Evolutionary conservation across 129 eudicot genomes (phyloP), one percentile per base, ranked within the genome.

Genomic region (Flaveria trinervia): DNA sequence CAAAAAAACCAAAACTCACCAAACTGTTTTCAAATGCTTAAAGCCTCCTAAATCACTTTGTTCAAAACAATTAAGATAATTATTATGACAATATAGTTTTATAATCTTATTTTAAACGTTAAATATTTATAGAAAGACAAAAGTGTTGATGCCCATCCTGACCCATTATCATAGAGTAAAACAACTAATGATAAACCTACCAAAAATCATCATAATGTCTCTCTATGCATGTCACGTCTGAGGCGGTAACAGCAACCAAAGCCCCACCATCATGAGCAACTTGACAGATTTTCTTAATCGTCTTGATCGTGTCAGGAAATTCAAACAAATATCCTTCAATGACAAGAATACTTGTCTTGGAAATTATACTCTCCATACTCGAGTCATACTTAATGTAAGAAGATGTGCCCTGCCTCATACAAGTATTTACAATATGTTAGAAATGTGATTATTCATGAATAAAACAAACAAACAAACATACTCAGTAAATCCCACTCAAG

Each of bases 261-360:
- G 93, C 96, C 75, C 97, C 99, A 81, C 71, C 81, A 73, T 85
- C 86, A 65, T 85, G 97, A 64, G 99, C 99, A 75, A 87, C 89
- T 86, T 91, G 88, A 56, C 99, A 91, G 23, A 93, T 94, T 86
- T 72, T 87, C 57, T 84, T 79, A 70, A 94, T 94, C 33, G 97
- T 79, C 85, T 83, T 91, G 77, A 94, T 91, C 9, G 97, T 94
- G 81, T 94, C 97, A 14, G 97, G 97, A 80, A 94, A 84, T 85
- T 94, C 99, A 74, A 94, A 94, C 65, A 94, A 80, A 86, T 94
- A 94, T 59, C 99, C 99, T 86, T 94, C 99, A 46, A 94, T 85
- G 41, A 91, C 90, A 56, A 94, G 85, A 61, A 94, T 87, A 80
- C 82, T 91, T 71, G 99, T 91, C 85, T 94, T 91, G 41, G 97